Percentiles rank a stretch among this genome's conserved stretches.
phyloP scores from a whole-genome alignment of 352 stramenopile genomes.

The Phytophthora brassicae region DNA sequence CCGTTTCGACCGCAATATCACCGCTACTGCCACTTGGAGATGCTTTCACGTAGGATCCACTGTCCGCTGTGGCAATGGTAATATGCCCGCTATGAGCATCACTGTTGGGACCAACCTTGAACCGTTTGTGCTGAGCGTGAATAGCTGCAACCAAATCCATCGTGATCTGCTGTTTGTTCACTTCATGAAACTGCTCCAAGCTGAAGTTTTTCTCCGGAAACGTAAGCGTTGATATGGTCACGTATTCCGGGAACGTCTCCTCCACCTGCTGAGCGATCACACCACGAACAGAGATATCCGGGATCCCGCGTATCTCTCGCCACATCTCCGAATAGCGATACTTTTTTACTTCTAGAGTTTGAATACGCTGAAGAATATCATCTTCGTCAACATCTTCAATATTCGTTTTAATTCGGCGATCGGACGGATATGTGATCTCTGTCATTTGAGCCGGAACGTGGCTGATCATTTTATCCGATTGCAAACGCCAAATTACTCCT shows the following conservation, averaged over 20 bases:
- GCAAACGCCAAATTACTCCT: slow-evolving; percentile 50
- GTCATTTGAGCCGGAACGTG: slow-evolving; percentile 89
- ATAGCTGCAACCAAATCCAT: slow-evolving; percentile 91
- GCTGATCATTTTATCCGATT: slow-evolving; percentile 60
- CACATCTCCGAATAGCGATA: slow-evolving; percentile 93
- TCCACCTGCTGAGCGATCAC: slow-evolving; percentile 93
- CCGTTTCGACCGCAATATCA: slow-evolving; percentile 38
- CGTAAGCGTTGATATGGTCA: slow-evolving; percentile 84
- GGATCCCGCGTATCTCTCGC: slow-evolving; percentile 82
- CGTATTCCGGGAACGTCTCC: slow-evolving; percentile 92
- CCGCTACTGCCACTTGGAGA: slow-evolving; percentile 34
- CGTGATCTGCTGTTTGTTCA: slow-evolving; percentile 92
- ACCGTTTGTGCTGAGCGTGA: slow-evolving; percentile 79
- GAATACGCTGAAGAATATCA: slow-evolving; percentile 88
- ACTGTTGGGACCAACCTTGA: slow-evolving; percentile 59
- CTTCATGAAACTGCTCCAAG: slow-evolving; percentile 91
- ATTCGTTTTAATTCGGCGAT: slow-evolving; percentile 92
- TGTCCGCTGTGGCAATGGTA: slow-evolving; percentile 47
- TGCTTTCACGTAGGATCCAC: slow-evolving; percentile 42
- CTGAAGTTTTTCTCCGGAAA: slow-evolving; percentile 89
- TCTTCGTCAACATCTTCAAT: slow-evolving; percentile 90
- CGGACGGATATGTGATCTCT: slow-evolving; percentile 91
- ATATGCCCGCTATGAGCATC: slow-evolving; percentile 44
- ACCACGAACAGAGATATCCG: slow-evolving; percentile 78
- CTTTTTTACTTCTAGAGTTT: slow-evolving; percentile 85